phyloP scores from a whole-genome alignment of 1,284 basidiomycete species.

The Agaricales sp. region DNA sequence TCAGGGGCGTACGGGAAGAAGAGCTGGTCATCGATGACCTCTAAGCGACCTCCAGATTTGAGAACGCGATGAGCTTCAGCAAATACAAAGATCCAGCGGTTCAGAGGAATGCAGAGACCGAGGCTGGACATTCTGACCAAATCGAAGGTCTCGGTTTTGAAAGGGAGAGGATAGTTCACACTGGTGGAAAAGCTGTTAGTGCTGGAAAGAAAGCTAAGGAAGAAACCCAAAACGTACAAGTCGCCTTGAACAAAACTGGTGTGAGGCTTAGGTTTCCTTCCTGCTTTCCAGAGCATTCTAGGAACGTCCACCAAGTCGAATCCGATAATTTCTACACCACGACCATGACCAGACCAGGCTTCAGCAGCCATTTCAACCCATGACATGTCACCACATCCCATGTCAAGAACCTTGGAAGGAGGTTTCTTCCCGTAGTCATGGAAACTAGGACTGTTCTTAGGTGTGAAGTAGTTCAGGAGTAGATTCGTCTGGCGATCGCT shows the following conservation, averaged over 20 bases:
- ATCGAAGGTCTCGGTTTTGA: constrained; percentile 51
- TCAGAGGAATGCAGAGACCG: constrained; percentile 44
- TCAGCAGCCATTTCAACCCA: constrained; percentile 53
- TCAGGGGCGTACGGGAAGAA: constrained; percentile 43
- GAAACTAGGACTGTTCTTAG: constrained; percentile 45
- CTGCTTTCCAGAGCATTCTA: constrained; percentile 16
- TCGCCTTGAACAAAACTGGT: constrained; percentile 49
- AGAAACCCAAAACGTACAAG: constrained; percentile 38
- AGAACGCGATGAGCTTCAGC: constrained; percentile 51
- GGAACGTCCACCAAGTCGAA: constrained; percentile 51
- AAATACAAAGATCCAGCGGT: constrained; percentile 48
- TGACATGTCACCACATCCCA: constrained; percentile 60
- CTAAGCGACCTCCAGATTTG: constrained; percentile 47
- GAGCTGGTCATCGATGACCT: constrained; percentile 63
- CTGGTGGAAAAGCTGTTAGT: constrained; percentile 22
- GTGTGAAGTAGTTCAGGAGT: constrained; percentile 40
- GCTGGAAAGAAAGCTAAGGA: neutral
- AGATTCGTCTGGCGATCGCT: constrained; percentile 49
- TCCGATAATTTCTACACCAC: constrained; percentile 40
- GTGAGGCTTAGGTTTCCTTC: constrained; percentile 25
- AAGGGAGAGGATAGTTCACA: constrained; percentile 44
- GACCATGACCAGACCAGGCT: constrained; percentile 36
- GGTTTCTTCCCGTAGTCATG: constrained; percentile 38
- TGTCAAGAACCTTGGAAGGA: constrained; percentile 50
- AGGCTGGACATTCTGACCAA: constrained; percentile 61